Base-by-base conservation (phyloP, 1,284 basidiomycete genomes). In the Leccinum cinnamomeum region DNA sequence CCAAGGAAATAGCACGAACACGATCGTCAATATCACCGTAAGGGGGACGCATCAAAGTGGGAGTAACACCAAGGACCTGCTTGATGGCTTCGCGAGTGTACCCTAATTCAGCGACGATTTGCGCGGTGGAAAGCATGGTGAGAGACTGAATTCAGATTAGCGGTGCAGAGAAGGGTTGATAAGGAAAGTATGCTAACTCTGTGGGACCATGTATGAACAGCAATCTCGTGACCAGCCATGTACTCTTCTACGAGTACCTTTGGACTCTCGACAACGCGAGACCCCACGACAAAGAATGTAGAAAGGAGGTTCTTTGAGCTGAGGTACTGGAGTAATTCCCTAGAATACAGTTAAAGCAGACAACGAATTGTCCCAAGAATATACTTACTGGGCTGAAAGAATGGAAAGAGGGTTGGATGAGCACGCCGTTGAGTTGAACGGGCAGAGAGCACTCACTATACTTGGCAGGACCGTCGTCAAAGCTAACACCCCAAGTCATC, bases 261-360 rank as follows among this genome's bases (percentile, higher is more conserved):
- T 5, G 95, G 91, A 62, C 87, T 83, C 64, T 93, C 90, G 65
- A 97, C 84, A 66, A 91, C 90, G 67, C 95, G 92, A 35, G 94
- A 96, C 59, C 95, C 95, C 20, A 97, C 89, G 55, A 94, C 87
- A 79, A 97, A 98, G 83, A 98, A 97, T 3, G 95, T 97, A 5
- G 94, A 86, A 23, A 78, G 81, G 68, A 97, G 72, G 60, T 88
- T 76, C 72, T 91, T 82, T 67, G 85, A 74, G 56, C 82, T 74
- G 58, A 98, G 80, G 72, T 83, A 94, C 59, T 87, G 77, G 48
- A 96, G 83, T 14, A 95, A 78, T 62, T 84, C 82, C 67, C 85
- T 88, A 60, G 44, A 62, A 60, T 48, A 58, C 50, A 54, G 51
- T 70, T 55, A 69, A 62, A 68, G 50, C 10, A 54, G 11, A 37